Conservation (phyloP, 2,329 filamentous ascomycete species). For the Pseudopyrenochaeta lycopersici region DNA sequence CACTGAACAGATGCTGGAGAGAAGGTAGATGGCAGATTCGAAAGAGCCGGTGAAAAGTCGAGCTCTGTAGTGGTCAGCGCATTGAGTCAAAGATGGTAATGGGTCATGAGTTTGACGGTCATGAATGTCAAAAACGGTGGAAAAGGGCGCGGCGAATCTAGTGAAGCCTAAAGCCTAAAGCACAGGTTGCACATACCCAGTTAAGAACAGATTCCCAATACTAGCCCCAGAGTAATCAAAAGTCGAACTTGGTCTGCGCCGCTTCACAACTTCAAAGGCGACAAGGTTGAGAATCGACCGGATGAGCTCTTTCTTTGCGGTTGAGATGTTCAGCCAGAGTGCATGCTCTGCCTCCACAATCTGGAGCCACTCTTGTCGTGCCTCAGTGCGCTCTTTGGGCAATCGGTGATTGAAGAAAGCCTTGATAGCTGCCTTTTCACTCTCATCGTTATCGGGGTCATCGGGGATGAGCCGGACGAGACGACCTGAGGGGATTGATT, state of each 20-base stretch:
- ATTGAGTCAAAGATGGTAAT: too few species aligned
- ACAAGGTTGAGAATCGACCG: slow-evolving; percentile 60
- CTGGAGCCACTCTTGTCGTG: slow-evolving; percentile 83
- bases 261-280: slow-evolving; percentile 60
- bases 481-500: slow-evolving; percentile 63
- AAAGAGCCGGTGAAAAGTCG: slow-evolving; percentile 92
- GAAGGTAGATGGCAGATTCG: slow-evolving; percentile 89
- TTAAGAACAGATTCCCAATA: slow-evolving; percentile 62
- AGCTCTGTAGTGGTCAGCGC: slow-evolving; percentile 63
- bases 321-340: slow-evolving; percentile 71
- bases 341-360: slow-evolving; percentile 84
- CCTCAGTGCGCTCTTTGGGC: slow-evolving; percentile 66
- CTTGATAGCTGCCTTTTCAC: slow-evolving; percentile 75
- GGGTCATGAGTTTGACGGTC: too few species aligned
- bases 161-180: not conserved
- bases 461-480: slow-evolving; percentile 90
- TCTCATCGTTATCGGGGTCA: slow-evolving; percentile 58
- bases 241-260: slow-evolving; percentile 55
- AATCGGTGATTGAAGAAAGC: slow-evolving; percentile 88
- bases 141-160: not conserved
- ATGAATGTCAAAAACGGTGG: too few species aligned
- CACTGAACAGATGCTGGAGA: slow-evolving; percentile 87
- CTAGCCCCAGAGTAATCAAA: slow-evolving; percentile 62
- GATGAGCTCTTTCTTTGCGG: slow-evolving; percentile 62
- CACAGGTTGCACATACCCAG: slow-evolving; percentile 53